These are phyloP conservation scores for Chaetoscypha palmicola DNA, from an alignment of 2,329 filamentous ascomycete genomes.

Conservation along the genomic window DNA sequence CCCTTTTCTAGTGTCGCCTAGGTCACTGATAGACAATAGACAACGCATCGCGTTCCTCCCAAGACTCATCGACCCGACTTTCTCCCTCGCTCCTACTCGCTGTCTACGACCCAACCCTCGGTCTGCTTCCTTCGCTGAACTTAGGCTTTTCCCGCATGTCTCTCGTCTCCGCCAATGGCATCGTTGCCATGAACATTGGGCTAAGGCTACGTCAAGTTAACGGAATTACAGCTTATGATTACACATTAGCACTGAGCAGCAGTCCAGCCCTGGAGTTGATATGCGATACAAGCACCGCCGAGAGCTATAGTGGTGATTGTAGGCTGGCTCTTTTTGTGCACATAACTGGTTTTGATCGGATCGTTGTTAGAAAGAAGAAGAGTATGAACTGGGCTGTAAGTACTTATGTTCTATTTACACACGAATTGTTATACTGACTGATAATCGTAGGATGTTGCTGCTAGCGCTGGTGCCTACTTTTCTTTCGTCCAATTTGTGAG, in stretches of 20 bases:
- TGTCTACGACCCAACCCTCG: conserved; percentile 14
- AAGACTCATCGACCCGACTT: background rate
- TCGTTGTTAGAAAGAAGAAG: background rate
- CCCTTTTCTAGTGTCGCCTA: background rate
- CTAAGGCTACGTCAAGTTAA: conserved; percentile 5
- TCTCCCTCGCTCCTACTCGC: conserved; percentile 9
- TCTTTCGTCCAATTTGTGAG: conserved; percentile 12
- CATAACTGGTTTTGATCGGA: conserved; percentile 9
- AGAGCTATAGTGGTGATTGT: conserved; percentile 5
- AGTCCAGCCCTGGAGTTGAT: conserved; percentile 6
- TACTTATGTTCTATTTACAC: background rate
- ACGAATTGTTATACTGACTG: background rate
- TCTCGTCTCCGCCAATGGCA: conserved; percentile 16
- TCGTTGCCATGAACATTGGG: conserved; percentile 13
- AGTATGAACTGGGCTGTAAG: conserved; percentile 10
- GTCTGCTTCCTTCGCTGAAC: conserved; percentile 9
- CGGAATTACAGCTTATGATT: conserved; percentile 13
- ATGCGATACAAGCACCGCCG: conserved; percentile 7
- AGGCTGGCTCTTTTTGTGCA: conserved; percentile 8
- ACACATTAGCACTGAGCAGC: conserved; percentile 6
- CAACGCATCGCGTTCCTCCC: background rate
- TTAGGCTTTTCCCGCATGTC: conserved; percentile 15
- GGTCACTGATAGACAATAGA: background rate
- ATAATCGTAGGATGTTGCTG: conserved; percentile 7
- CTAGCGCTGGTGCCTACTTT: conserved; percentile 12